phyloP scores from a whole-genome alignment of 2,329 filamentous ascomycete genomes.

The Akanthomyces lecanii region DNA sequence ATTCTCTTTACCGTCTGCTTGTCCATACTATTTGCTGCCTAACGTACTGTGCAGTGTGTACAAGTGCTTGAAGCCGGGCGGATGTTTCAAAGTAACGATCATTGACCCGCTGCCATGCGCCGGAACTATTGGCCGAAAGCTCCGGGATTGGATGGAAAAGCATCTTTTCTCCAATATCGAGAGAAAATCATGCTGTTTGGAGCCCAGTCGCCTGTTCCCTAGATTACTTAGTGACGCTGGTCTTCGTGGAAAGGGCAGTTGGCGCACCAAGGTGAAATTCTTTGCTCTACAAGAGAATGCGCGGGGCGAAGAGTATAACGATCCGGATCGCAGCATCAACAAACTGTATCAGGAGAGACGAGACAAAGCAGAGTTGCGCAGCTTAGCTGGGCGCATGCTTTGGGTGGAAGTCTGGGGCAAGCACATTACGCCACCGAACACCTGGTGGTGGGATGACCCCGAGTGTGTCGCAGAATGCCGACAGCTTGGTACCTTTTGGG shows the following conservation, averaged over 20 bases:
- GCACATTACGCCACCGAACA: conserved; percentile 38
- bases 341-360: conserved; percentile 26
- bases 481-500: conserved; percentile 52
- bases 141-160: conserved; percentile 59
- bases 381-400: conserved; percentile 50
- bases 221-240: conserved; percentile 54
- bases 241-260: conserved; percentile 45
- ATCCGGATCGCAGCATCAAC: conserved; percentile 24
- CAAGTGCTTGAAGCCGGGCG: conserved; percentile 49
- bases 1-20: conserved; percentile 52
- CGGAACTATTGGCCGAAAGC: conserved; percentile 50
- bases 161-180: conserved; percentile 58
- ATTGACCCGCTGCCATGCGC: conserved; percentile 59
- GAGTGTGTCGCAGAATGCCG: conserved; percentile 53
- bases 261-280: conserved; percentile 45
- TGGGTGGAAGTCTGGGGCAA: conserved; percentile 60
- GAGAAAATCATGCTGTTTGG: conserved; percentile 53
- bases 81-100: conserved; percentile 52
- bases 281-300: conserved; percentile 38
- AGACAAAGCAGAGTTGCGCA: conserved; percentile 45
- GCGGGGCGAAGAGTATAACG: conserved; percentile 20
- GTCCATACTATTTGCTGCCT: conserved; percentile 40
- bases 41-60: conserved; percentile 48
- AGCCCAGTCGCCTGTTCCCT: conserved; percentile 55
- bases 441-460: conserved; percentile 61